Percentiles rank a stretch among this genome's conserved stretches.
These are phyloP conservation scores for Leccinum fuscescens DNA, from an alignment of 1,284 basidiomycete genomes.

Conservation along the genomic window DNA sequence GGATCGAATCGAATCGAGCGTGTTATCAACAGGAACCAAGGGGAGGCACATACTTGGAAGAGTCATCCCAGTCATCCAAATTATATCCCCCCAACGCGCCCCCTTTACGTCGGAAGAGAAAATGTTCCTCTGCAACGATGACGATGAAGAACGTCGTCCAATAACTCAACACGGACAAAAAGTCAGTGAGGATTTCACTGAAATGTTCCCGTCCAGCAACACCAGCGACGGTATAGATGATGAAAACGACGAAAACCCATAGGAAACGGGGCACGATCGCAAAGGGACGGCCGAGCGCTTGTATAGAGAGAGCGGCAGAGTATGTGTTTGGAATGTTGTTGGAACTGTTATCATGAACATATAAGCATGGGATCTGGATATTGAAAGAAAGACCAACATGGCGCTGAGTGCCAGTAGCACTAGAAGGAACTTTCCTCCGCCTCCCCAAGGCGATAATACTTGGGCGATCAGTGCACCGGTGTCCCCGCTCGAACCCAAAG, in stretches of 20 bases:
- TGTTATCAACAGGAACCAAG: not conserved
- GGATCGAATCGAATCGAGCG: too few species aligned
- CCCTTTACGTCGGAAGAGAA: constrained; percentile 48
- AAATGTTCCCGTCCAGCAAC: constrained; percentile 64
- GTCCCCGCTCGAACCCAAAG: constrained; percentile 44
- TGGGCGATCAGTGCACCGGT: constrained; percentile 49
- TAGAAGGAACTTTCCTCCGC: constrained; percentile 58
- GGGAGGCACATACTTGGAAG: constrained; percentile 35
- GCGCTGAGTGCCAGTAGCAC: constrained; percentile 57
- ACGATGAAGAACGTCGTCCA: constrained; percentile 64
- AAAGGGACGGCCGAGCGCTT: constrained; percentile 53
- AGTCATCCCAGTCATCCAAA: constrained; percentile 52
- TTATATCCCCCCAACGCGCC: constrained; percentile 53
- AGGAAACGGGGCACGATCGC: constrained; percentile 58
- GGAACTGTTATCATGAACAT: constrained; percentile 34
- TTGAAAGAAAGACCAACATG: constrained; percentile 32
- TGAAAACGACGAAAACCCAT: constrained; percentile 55
- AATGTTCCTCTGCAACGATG: constrained; percentile 57
- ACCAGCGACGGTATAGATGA: constrained; percentile 57
- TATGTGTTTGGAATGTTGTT: constrained; percentile 64
- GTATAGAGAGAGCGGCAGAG: constrained; percentile 54
- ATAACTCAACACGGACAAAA: constrained; percentile 59
- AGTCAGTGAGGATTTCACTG: constrained; percentile 53
- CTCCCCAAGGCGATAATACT: constrained; percentile 45
- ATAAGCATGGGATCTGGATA: not conserved